A percentile compares a stretch with the other conserved stretches of the same genome.
phyloP scores from a whole-genome alignment of 2,329 filamentous ascomycete genomes.

The Phyllosticta citribraziliensis region DNA sequence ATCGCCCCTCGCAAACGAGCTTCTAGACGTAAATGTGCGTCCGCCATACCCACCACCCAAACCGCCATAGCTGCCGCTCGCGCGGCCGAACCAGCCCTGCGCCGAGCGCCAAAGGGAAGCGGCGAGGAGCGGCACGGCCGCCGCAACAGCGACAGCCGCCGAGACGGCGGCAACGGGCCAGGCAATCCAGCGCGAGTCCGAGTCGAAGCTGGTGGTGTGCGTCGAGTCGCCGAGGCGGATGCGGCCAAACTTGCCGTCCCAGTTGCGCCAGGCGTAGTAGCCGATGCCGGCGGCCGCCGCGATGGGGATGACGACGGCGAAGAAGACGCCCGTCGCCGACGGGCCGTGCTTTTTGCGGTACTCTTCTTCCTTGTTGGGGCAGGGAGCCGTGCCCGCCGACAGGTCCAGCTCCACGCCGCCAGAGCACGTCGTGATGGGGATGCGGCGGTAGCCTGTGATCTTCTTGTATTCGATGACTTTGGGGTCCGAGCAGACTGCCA shows the following conservation, averaged over 20 bases:
- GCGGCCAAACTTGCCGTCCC: constrained; percentile 83
- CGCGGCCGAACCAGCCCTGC: constrained; percentile 40
- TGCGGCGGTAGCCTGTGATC: constrained; percentile 77
- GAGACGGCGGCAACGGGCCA: constrained; percentile 52
- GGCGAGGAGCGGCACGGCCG: constrained; percentile 55
- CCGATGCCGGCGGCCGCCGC: constrained; percentile 60
- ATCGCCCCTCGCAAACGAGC: constrained; percentile 82
- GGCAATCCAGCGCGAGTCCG: constrained; percentile 66
- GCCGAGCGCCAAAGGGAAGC: constrained; percentile 63
- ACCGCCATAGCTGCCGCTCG: constrained; percentile 36
- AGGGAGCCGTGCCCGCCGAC: constrained; percentile 50
- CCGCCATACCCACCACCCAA: constrained; percentile 42
- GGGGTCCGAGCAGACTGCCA: constrained; percentile 49
- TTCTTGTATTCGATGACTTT: constrained; percentile 73
- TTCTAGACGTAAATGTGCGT: constrained; percentile 73
- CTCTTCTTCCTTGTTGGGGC: constrained; percentile 72
- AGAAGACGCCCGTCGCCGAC: constrained; percentile 68
- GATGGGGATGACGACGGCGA: constrained; percentile 72
- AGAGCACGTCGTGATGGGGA: constrained; percentile 79
- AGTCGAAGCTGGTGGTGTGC: constrained; percentile 40
- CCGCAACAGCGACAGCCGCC: constrained; percentile 45
- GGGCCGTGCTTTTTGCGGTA: constrained; percentile 63
- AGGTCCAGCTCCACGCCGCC: constrained; percentile 69
- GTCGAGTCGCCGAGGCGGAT: constrained; percentile 67
- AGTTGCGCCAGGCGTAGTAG: constrained; percentile 77